These are phyloP conservation scores for Penicillium mononematosum DNA, from an alignment of 495 filamentous ascomycete species.

Conservation along the genomic window DNA sequence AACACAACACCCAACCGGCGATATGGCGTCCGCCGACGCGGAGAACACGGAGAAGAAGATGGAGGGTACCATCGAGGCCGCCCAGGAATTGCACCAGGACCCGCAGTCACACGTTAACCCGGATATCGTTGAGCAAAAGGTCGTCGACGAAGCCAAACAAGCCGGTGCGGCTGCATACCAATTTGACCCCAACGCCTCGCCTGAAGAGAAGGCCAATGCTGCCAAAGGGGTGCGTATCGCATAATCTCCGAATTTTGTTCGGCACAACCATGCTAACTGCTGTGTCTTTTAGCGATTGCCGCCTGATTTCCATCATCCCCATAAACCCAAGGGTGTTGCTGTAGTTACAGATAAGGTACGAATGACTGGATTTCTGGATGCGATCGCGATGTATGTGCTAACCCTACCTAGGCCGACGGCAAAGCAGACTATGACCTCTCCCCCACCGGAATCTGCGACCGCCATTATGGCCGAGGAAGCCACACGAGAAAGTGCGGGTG, in stretches of 20 bases:
- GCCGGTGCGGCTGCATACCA: slow-evolving; percentile 75
- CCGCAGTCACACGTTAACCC: slow-evolving; percentile 66
- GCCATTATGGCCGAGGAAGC: slow-evolving; percentile 49
- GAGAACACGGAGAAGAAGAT: slow-evolving; percentile 65
- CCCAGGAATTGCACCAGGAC: slow-evolving; percentile 57
- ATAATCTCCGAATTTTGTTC: not conserved
- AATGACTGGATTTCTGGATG: not conserved
- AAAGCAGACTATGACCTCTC: slow-evolving; percentile 75
- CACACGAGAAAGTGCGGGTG: slow-evolving; percentile 42
- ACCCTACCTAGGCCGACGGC: slow-evolving; percentile 56
- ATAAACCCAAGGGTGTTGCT: slow-evolving; percentile 64
- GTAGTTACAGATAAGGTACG: slow-evolving; percentile 71
- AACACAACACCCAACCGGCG: slow-evolving; percentile 19
- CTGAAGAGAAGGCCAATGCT: slow-evolving; percentile 79
- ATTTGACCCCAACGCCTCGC: slow-evolving; percentile 82
- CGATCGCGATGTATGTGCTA: not conserved
- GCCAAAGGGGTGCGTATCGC: slow-evolving; percentile 66
- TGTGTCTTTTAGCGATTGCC: slow-evolving; percentile 49
- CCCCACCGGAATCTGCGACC: slow-evolving; percentile 67
- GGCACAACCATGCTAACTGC: slow-evolving; percentile 19
- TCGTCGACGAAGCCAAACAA: slow-evolving; percentile 72
- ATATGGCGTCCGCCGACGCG: slow-evolving; percentile 41
- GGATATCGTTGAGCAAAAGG: slow-evolving; percentile 64
- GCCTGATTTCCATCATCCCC: slow-evolving; percentile 60
- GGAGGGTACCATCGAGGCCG: slow-evolving; percentile 68